phyloP scores from a whole-genome alignment of 1,284 basidiomycete genomes.

The Puccinia horiana region DNA sequence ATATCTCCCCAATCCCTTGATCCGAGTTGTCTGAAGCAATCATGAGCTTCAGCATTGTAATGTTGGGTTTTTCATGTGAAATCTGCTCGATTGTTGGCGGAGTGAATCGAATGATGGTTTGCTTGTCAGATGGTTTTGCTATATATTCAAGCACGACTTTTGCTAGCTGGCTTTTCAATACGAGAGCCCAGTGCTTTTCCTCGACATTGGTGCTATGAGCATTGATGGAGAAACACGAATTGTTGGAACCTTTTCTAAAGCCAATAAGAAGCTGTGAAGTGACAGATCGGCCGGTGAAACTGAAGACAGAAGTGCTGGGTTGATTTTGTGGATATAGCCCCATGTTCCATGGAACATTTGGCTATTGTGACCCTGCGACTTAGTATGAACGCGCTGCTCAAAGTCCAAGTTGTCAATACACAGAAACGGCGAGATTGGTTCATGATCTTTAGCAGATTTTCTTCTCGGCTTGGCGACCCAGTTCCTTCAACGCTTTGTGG shows the following conservation, averaged over 20 bases:
- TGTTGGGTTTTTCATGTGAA: neutral
- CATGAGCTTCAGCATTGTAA: slow-evolving; percentile 7
- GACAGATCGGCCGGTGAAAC: neutral
- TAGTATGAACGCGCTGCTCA: neutral
- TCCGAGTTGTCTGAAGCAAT: slow-evolving; percentile 4
- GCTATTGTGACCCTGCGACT: neutral
- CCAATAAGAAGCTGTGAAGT: neutral
- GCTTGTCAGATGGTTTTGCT: neutral
- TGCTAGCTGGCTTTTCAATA: neutral
- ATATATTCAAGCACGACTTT: neutral
- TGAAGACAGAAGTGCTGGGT: neutral
- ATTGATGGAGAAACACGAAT: too few species aligned
- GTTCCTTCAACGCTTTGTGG: neutral
- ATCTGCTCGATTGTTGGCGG: neutral
- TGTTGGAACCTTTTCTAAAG: too few species aligned
- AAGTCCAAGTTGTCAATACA: slow-evolving; percentile 5
- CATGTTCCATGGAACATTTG: slow-evolving; percentile 16
- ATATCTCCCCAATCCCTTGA: neutral
- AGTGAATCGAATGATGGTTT: neutral
- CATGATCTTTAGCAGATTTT: too few species aligned
- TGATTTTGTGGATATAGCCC: neutral
- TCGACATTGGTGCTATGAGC: too few species aligned
- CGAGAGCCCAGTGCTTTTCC: too few species aligned
- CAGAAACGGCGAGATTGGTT: neutral
- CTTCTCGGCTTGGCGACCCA: neutral